A percentile compares a stretch with the other conserved stretches of the same genome.
Evolutionary conservation across 805 yeast genomes (phyloP).

Genomic region (Metschnikowia lunata): DNA sequence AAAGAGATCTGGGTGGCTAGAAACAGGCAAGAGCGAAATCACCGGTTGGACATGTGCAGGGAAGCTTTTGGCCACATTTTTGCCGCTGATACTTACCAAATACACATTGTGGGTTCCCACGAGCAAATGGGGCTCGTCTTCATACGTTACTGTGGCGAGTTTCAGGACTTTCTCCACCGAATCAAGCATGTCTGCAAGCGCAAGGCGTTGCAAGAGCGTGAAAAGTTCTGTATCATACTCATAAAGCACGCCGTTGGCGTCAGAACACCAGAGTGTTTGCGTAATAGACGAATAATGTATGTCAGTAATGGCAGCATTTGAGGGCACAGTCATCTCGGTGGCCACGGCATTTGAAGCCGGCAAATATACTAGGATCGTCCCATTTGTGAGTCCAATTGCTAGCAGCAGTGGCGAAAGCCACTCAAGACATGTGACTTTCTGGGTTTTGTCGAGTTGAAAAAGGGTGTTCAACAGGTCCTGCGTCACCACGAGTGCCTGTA

Average conservation of each 20-base stretch:
- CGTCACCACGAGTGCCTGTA: conserved; percentile 48
- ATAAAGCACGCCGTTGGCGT: conserved; percentile 50
- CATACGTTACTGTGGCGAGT: conserved; percentile 25
- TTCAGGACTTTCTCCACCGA: conserved; percentile 30
- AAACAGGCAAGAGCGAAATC: conserved; percentile 40
- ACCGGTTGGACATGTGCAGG: conserved; percentile 79
- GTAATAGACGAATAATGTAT: conserved; percentile 42
- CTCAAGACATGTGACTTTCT: conserved; percentile 43
- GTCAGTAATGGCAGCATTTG: conserved; percentile 45
- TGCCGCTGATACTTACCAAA: conserved; percentile 41
- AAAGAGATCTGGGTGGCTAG: conserved; percentile 41
- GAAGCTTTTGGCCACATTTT: conserved; percentile 44
- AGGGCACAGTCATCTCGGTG: conserved; percentile 45
- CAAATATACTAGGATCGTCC: conserved; percentile 60
- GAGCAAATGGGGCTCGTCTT: conserved; percentile 43
- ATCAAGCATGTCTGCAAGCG: conserved; percentile 34
- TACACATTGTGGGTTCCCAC: conserved; percentile 66
- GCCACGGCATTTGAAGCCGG: conserved; percentile 59
- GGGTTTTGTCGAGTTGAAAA: conserved; percentile 49
- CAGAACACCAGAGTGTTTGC: conserved; percentile 54
- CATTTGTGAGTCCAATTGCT: conserved; percentile 62
- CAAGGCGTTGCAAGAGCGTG: conserved; percentile 39
- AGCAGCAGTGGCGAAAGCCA: conserved; percentile 53
- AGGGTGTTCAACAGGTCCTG: conserved; percentile 43
- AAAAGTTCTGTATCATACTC: conserved; percentile 58